A percentile compares a stretch with the other conserved stretches of the same genome.
phyloP scores from a whole-genome alignment of 331 rosid genomes.

The Dryas integrifolia region DNA sequence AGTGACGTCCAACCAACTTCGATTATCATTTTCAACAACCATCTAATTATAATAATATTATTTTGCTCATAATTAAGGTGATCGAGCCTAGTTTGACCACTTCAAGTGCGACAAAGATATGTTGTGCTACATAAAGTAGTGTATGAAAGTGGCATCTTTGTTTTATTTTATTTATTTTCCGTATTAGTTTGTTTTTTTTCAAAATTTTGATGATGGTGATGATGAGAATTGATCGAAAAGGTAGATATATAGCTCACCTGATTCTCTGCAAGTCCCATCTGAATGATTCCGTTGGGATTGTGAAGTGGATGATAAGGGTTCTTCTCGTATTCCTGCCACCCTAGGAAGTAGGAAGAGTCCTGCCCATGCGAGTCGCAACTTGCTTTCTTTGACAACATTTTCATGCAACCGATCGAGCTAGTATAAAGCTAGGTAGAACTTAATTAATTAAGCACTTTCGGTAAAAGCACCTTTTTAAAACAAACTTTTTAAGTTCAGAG shows the following conservation, averaged over 20 bases:
- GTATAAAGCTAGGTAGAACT: not conserved
- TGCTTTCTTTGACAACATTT: conserved; percentile 65
- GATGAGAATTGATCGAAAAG: too few relatives aligned
- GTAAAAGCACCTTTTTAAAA: not conserved
- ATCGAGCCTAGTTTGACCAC: not conserved
- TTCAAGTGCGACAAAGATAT: not conserved
- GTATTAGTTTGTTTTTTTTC: too few relatives aligned
- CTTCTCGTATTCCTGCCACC: conserved; percentile 78
- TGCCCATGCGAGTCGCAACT: conserved; percentile 67
- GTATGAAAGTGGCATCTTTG: too few relatives aligned
- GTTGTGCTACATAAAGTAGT: not conserved
- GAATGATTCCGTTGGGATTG: conserved; percentile 74
- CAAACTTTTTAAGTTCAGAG: not conserved
- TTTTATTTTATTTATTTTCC: too few relatives aligned
- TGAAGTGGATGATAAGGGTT: conserved; percentile 58
- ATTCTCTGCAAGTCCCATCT: conserved; percentile 96
- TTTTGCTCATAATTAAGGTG: not conserved
- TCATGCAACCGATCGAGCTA: not conserved
- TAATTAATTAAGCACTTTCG: not conserved
- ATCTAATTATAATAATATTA: not conserved
- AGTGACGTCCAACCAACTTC: not conserved
- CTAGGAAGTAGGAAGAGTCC: conserved; percentile 72
- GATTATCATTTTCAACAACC: not conserved
- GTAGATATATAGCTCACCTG: conserved; percentile 38
- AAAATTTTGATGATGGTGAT: too few relatives aligned